Percentiles rank a stretch among this genome's conserved stretches.
These are phyloP conservation scores for Fusarium phyllophilum DNA, from an alignment of 2,329 filamentous ascomycete genomes.

Conservation along the genomic window DNA sequence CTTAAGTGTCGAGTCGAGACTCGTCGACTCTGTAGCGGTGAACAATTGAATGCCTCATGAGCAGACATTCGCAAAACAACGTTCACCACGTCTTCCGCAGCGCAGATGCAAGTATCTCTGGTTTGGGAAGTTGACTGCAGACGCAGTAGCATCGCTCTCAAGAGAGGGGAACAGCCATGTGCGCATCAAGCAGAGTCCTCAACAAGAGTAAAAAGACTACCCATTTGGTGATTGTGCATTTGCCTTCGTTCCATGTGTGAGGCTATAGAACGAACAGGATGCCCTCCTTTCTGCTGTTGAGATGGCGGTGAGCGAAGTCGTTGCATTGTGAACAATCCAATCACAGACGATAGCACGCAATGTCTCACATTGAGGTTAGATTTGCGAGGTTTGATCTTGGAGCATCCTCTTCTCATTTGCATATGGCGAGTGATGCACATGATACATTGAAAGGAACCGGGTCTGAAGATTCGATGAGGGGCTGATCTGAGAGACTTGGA, in stretches of 20 bases:
- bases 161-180: neutral
- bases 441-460: constrained; percentile 1
- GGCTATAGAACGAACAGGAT: constrained; percentile 21
- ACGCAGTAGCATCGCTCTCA: constrained; percentile 8
- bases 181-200: constrained; percentile 4
- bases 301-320: constrained; percentile 30
- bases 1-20: constrained; percentile 6
- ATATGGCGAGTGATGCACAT: constrained; percentile 17
- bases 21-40: constrained; percentile 14
- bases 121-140: constrained; percentile 23
- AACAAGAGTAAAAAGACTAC: neutral
- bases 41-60: neutral
- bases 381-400: constrained; percentile 7
- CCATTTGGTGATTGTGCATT: constrained; percentile 5
- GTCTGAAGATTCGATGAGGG: neutral
- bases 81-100: constrained; percentile 15
- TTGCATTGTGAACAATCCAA: constrained; percentile 9
- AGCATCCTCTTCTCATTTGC: constrained; percentile 5
- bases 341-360: constrained; percentile 11
- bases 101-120: constrained; percentile 25
- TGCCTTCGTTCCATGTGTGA: constrained; percentile 12
- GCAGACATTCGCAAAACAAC: neutral
- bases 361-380: constrained; percentile 24
- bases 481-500: neutral
- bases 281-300: constrained; percentile 31